phyloP scores from a whole-genome alignment of 257 asterid species.

The Rauvolfia tetraphylla region DNA sequence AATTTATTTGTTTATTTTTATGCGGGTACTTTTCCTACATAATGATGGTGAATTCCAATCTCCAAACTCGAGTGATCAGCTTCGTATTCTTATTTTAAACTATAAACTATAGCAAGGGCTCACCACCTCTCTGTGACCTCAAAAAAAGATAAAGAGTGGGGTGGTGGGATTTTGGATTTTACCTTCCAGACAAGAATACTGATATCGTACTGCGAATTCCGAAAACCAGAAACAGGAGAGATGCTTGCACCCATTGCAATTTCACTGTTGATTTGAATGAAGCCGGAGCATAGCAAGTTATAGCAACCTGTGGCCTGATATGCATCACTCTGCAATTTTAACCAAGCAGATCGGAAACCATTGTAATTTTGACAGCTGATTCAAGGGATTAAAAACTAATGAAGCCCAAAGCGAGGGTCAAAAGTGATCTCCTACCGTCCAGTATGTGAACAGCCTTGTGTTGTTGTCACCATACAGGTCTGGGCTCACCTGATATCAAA shows the following conservation, averaged over 20 bases:
- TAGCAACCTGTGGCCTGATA: constrained; percentile 98
- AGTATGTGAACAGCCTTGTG: constrained; percentile 78
- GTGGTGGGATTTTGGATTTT: constrained; percentile 33
- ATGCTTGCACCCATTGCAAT: constrained; percentile 98
- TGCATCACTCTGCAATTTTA: constrained; percentile 70
- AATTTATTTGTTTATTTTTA: constrained; percentile 10
- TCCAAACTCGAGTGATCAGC: constrained; percentile 4
- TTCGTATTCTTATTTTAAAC: constrained; percentile 1
- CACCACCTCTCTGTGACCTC: constrained; percentile 15
- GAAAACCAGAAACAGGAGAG: constrained; percentile 68
- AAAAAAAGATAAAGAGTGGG: constrained; percentile 6
- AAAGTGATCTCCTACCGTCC: constrained; percentile 57
- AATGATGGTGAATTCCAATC: constrained; percentile 11
- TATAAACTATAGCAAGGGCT: constrained; percentile 17
- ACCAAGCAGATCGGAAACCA: not conserved
- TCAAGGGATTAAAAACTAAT: not conserved
- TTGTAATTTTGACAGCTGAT: not conserved
- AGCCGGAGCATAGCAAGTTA: constrained; percentile 87
- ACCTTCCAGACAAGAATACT: constrained; percentile 93
- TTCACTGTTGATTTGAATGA: constrained; percentile 79
- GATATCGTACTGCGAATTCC: constrained; percentile 75
- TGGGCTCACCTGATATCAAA: constrained; percentile 27
- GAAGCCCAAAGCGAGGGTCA: not conserved
- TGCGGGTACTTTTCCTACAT: constrained; percentile 14
- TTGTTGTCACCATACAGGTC: constrained; percentile 81